These are phyloP conservation scores for Neltuma alba DNA, from an alignment of 306 rosid genomes.

Conservation along the genomic window DNA sequence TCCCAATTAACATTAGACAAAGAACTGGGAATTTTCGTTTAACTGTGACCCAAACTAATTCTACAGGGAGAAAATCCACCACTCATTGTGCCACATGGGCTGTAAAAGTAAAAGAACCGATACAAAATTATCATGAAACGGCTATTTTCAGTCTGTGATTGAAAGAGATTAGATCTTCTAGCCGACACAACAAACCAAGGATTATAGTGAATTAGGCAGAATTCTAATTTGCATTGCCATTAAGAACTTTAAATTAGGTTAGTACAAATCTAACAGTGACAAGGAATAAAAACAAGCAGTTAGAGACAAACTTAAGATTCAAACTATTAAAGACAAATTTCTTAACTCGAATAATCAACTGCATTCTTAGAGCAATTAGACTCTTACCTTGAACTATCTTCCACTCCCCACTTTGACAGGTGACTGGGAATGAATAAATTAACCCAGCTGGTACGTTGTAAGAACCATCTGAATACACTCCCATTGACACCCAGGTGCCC, in stretches of 20 bases:
- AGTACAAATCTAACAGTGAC: not conserved
- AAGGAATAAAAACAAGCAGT: not conserved
- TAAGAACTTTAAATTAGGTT: not conserved
- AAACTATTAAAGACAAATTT: no score
- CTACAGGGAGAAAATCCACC: not conserved
- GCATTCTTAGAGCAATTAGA: constrained; percentile 2
- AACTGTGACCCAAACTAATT: not conserved
- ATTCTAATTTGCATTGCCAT: not conserved
- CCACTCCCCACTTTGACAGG: constrained; percentile 87
- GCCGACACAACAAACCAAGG: not conserved
- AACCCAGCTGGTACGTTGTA: constrained; percentile 96
- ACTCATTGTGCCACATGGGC: not conserved
- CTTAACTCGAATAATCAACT: not conserved
- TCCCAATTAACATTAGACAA: not conserved
- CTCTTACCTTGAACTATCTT: constrained; percentile 85
- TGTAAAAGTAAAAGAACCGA: not conserved
- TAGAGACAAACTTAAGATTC: not conserved
- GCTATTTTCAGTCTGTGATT: not conserved
- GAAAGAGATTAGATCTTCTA: not conserved
- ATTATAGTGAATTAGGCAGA: not conserved
- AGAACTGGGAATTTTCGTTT: not conserved
- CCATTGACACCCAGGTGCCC: constrained; percentile 99
- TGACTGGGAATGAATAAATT: constrained; percentile 92
- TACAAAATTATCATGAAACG: not conserved
- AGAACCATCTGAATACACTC: constrained; percentile 96